Percentiles rank a stretch among this genome's conserved stretches.
phyloP scores from a whole-genome alignment of 1,284 basidiomycete genomes.

The Trichosporon inkin region DNA sequence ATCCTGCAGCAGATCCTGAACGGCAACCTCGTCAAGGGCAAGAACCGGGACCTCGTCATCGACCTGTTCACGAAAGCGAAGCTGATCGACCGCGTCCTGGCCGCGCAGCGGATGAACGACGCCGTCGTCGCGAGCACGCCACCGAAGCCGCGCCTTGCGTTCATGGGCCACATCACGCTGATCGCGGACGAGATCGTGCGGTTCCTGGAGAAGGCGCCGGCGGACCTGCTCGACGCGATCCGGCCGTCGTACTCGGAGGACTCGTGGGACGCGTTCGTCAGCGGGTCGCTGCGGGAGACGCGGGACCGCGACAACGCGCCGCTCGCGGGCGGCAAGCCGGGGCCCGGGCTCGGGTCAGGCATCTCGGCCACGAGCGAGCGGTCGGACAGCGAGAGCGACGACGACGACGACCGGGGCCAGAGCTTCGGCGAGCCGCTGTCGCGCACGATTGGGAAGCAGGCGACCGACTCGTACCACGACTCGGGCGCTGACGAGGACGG shows the following conservation, averaged over 20 bases:
- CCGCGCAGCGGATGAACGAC: slow-evolving; percentile 76
- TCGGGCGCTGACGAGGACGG: slow-evolving; percentile 29
- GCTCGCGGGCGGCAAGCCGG: slow-evolving; percentile 65
- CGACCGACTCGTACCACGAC: slow-evolving; percentile 28
- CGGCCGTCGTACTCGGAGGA: slow-evolving; percentile 65
- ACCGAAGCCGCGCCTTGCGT: slow-evolving; percentile 67
- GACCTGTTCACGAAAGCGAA: slow-evolving; percentile 73
- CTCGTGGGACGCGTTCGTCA: slow-evolving; percentile 83
- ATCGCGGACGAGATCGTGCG: slow-evolving; percentile 57
- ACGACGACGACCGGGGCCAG: slow-evolving; percentile 29
- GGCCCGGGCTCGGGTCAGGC: slow-evolving; percentile 19
- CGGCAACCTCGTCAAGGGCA: slow-evolving; percentile 68
- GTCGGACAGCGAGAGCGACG: slow-evolving; percentile 31
- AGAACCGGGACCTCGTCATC: slow-evolving; percentile 74
- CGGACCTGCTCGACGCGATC: slow-evolving; percentile 66
- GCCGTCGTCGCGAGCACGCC: slow-evolving; percentile 21
- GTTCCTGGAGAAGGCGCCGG: slow-evolving; percentile 69
- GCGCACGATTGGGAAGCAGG: slow-evolving; percentile 25
- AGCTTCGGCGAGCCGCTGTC: slow-evolving; percentile 45
- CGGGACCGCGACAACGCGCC: slow-evolving; percentile 72
- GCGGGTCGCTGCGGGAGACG: slow-evolving; percentile 76
- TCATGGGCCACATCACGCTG: slow-evolving; percentile 94
- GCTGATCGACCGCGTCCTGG: slow-evolving; percentile 75
- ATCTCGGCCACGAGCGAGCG: slow-evolving; percentile 18
- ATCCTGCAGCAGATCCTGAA: slow-evolving; percentile 93